Base-by-base conservation (phyloP, 2,329 filamentous ascomycete species). In the Hyphodiscus sp. region DNA sequence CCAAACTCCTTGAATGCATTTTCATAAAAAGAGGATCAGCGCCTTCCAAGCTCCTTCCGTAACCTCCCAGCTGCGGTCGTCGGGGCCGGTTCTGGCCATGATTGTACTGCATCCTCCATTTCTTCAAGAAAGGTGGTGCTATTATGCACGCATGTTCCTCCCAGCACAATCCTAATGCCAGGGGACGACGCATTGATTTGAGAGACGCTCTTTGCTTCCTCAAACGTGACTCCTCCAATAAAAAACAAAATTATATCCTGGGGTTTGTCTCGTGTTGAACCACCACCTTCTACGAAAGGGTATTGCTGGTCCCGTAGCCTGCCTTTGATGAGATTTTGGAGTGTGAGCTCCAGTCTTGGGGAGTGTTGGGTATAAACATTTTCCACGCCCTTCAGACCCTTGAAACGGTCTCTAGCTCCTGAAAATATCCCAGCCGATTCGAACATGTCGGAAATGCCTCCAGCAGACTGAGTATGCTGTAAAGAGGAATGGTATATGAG, bases 301-400 rank as follows among this genome's bases (percentile, higher is more conserved):
- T 95, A 97, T 58, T 94, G 83, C 60, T 91, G 82, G 65, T 95
- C 89, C 64, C 84, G 87, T 54, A 99, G 72, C 29, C 88, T 83
- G 0, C 94, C 95, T 68, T 96, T 96, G 73, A 97, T 91, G 49
- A 99, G 76, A 63, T 92, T 92, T 67, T 96, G 92, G 18, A 99
- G 73, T 0, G 91, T 97, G 20, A 81, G 81, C 69, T 96, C 91
- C 16, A 99, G 72, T 20, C 90, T 79, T 0, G 95, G 91, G 6
- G 90, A 95, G 70, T 99, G 94, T 69, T 99, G 95, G 0, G 94
- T 99, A 69, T 99, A 99, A 26, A 99, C 94, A 64, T 99, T 99
- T 69, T 99, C 95, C 1, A 99, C 94, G 1, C 94, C 94, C 67
- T 97, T 96, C 15, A 99, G 77, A 0, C 94, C 94, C 66, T 95